Evolutionary conservation across 768 basidiomycete species (phyloP), one percentile per base, ranked within the genome.

Genomic region (Melanogaster broomeanus): DNA sequence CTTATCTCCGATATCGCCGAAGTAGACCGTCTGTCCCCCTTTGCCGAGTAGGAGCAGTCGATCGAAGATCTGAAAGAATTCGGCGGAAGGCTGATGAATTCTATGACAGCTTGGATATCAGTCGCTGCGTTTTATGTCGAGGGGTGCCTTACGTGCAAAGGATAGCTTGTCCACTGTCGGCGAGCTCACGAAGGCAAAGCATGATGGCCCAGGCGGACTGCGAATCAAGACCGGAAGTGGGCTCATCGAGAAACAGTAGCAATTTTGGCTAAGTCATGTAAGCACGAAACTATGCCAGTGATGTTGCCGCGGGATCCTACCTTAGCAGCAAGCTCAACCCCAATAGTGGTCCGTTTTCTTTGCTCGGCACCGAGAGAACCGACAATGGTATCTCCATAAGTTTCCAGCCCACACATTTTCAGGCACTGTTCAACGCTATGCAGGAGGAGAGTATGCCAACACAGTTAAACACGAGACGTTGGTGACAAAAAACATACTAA

Each of bases 171-270:
- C 93, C 93, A 54, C 80, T 82, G 52, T 88, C 79, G 8, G 91
- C 90, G 27, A 94, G 81, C 41, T 83, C 78, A 10, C 85, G 77
- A 39, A 94, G 72, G 73, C 94, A 90, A 2, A 76, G 70, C 47
- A 91, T 72, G 55, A 93, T 90, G 5, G 85, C 85, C 89, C 90
- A 90, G 3, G 91, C 90, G 48, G 85, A 88, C 67, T 92, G 90
- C 3, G 90, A 91, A 65, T 93, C 90, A 15, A 94, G 75, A 30
- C 92, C 91, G 22, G 89, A 86, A 0, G 93, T 95, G 0, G 93
- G 93, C 65, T 95, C 92, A 62, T 94, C 93, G 31, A 93, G 70
- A 75, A 95, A 94, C 16, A 95, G 77, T 0, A 96, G 74, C 0
- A 93, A 73, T 64, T 82, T 82, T 2, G 91, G 93, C 84, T 84